Evolutionary conservation across 345 rosid genomes (phyloP), one percentile per base, ranked within the genome.

Genomic region (Rhodamnia rubescens): DNA sequence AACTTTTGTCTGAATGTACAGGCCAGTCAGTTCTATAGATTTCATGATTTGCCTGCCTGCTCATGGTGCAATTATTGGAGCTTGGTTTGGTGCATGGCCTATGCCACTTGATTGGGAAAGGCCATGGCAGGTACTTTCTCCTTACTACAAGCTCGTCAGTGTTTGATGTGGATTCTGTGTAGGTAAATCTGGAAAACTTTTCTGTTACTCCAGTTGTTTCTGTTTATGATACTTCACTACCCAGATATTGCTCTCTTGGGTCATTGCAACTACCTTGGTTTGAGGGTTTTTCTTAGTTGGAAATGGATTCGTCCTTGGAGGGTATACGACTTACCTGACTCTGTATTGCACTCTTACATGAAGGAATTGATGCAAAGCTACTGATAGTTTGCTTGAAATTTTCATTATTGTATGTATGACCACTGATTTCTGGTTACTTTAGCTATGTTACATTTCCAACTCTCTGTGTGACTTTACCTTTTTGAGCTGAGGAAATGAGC

Each of bases 101-200:
- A 95, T 97, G 99, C 98, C 98, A 20, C 97, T 95, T 84, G 99
- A 97, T 90, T 97, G 99, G 99, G 98, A 97, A 88, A 93, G 95
- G 89, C 96, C 98, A 85, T 97, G 99, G 99, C 98, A 95, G 98
- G 99, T 95, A 88, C n/a, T 83, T 27, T 36, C 51, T 29, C 42
- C n/a, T 27, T 44, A 36, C 13, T 11, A 36, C 80, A 69, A 69
- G 59, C 26, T 36, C 11, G 7, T 53, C 58, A 82, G 27, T 47
- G 18, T 44, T n/a, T 50, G 58, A 82, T 52, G 42, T 51, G 47
- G 80, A 69, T 9, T 5, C 11, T 36, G 14, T 69, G 80, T 69
- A 36, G 47, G 47, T 69, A 36, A 36, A 69, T 69, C 78, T 69
- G 24, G 44, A 32, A 69, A 52, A 69, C 0, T 18, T 32, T 69